phyloP scores from a whole-genome alignment of 331 rosid species.

The Pyrus hybrid region DNA sequence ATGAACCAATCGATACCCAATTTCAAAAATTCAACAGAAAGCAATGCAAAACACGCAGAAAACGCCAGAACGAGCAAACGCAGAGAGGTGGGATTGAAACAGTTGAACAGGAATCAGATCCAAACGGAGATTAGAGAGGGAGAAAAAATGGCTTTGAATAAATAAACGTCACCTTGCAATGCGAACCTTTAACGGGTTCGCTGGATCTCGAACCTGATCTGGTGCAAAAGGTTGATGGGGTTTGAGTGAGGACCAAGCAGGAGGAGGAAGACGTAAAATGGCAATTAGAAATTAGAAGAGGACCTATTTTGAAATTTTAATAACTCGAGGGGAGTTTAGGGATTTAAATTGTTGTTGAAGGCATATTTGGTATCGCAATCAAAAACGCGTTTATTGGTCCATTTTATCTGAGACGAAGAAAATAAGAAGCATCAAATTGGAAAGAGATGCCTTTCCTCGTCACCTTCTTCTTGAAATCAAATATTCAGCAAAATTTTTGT shows the following conservation, averaged over 20 bases:
- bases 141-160: background rate
- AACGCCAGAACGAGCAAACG: background rate
- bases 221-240: slow-evolving; percentile 18
- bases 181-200: slow-evolving; percentile 24
- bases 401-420: background rate
- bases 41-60: background rate
- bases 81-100: background rate
- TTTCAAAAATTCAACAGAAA: background rate
- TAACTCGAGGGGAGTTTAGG: background rate
- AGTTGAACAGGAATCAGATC: slow-evolving; percentile 18
- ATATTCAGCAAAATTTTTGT: too few relatives aligned
- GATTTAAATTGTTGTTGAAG: background rate
- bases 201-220: slow-evolving; percentile 40
- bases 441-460: background rate
- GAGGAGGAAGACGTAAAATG: slow-evolving; percentile 6
- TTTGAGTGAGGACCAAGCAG: slow-evolving; percentile 27
- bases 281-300: background rate
- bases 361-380: background rate
- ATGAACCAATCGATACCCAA: background rate
- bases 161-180: slow-evolving; percentile 9
- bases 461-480: background rate
- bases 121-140: slow-evolving; percentile 1
- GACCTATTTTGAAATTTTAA: slow-evolving; percentile 4
- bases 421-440: background rate
- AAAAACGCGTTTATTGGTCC: background rate